Base-by-base conservation (phyloP, 306 rosid genomes). In the Quercus aquifolioides region DNA sequence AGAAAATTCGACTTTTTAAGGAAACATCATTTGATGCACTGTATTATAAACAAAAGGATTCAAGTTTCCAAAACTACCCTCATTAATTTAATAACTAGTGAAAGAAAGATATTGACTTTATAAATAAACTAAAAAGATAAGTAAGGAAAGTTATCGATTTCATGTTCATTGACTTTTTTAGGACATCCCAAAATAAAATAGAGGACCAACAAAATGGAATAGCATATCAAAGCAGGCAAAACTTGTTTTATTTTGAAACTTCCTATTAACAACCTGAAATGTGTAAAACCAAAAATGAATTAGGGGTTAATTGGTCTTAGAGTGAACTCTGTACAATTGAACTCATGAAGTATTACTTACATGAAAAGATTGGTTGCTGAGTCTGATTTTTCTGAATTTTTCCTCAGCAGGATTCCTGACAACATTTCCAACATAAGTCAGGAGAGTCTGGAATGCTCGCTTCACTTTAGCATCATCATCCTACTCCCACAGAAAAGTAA, bases 361-460 rank as follows among this genome's bases (percentile, higher is more conserved):
- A 91, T 89, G 91, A 88, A 91, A 92, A 55, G 89, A 73, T 35
- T 86, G 92, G 67, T 95, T 92, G 79, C 78, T 84, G 59, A 91
- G 92, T 69, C 97, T 90, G 70, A 95, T 95, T 82, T 83, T 95
- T 85, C 98, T 84, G 86, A 82, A 89, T 75, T 87, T 91, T 88
- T 92, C 97, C 83, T 89, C 97, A 52, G 88, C 82, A 1, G 96
- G 99, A 83, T 81, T 89, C 82, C 83, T 85, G 75, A 91, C 97
- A 60, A 95, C 97, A 79, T 95, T 92, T 71, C 94, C 91, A 62
- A 91, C 91, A 62, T 90, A 93, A 41, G 88, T 87, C 49, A 85
- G 84, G 78, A 93, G 94, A 51, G 97, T 91, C 81, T 93, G 97
- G 83, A 91, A 93, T 49, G 98, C 97, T 74, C 28, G 84, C 86